Evolutionary conservation across 73 alveolate species (phyloP).

Genomic region (Tetrahymena thermophila): DNA sequence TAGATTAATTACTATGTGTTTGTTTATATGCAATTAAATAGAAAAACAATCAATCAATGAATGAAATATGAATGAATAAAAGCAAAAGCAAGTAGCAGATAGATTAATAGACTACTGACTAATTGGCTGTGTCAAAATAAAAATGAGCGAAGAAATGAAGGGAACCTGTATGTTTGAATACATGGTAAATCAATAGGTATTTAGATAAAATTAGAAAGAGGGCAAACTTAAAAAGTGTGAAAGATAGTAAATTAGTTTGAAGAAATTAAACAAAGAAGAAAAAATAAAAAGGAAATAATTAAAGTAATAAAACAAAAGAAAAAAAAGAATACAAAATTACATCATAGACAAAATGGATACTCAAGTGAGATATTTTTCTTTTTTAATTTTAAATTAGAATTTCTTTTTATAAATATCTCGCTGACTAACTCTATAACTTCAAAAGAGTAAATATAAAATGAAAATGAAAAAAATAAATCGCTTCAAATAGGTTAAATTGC

Average conservation of each 20-base stretch:
- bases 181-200: background rate
- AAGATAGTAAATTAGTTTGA: background rate
- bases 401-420: background rate
- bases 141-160: background rate
- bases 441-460: background rate
- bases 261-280: background rate
- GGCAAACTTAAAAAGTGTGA: conserved; percentile 2
- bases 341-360: background rate
- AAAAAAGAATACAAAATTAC: background rate
- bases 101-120: background rate
- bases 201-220: background rate
- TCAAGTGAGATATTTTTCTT: background rate
- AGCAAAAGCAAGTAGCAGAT: background rate
- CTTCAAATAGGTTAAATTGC: background rate
- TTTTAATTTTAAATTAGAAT: background rate
- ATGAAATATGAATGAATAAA: background rate
- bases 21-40: no score
- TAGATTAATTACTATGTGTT: no score
- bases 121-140: background rate
- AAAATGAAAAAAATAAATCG: background rate
- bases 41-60: no score
- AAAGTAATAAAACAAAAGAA: background rate
- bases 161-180: background rate
- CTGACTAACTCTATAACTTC: background rate
- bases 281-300: background rate